Conservation (phyloP, 2,329 filamentous ascomycete species). For the Neofusicoccum cordaticola region DNA sequence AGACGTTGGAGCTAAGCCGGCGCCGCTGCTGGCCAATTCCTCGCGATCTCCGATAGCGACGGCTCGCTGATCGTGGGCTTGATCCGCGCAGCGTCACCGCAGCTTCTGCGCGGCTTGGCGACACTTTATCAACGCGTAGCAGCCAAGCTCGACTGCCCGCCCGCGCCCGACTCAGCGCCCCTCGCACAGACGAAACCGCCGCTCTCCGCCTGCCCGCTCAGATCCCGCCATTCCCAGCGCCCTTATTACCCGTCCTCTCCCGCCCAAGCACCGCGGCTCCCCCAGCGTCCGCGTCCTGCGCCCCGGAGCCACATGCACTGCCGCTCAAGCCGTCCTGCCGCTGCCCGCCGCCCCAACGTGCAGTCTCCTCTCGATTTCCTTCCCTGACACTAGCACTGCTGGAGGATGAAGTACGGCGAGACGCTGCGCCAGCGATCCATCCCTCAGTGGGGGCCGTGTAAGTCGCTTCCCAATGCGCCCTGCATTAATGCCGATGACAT, state of each 20-base stretch:
- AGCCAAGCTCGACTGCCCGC: neutral
- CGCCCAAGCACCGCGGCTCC: neutral
- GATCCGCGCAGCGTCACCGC: conserved; percentile 1
- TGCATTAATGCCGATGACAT: conserved; percentile 5
- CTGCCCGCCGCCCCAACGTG: neutral
- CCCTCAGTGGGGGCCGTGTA: conserved; percentile 77
- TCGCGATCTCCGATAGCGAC: conserved; percentile 7
- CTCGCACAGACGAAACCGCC: neutral
- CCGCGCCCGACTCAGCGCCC: neutral
- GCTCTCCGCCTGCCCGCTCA: neutral
- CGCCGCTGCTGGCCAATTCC: conserved; percentile 8
- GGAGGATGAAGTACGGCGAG: conserved; percentile 71
- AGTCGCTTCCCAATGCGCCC: conserved; percentile 22
- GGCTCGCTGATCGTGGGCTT: neutral
- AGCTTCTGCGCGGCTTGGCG: conserved; percentile 2
- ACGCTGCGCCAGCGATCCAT: conserved; percentile 73
- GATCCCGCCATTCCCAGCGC: neutral
- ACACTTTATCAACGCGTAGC: neutral
- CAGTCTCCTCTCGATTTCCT: neutral
- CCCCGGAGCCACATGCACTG: neutral
- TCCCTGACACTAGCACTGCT: neutral
- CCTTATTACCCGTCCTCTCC: conserved; percentile 11
- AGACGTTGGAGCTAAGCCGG: conserved; percentile 6
- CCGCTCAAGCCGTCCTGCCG: neutral
- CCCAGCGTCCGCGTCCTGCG: neutral